A percentile compares a stretch with the other conserved stretches of the same genome.
These are phyloP conservation scores for Plasmodium adleri DNA, from an alignment of 169 alveolate species.

Conservation along the genomic window DNA sequence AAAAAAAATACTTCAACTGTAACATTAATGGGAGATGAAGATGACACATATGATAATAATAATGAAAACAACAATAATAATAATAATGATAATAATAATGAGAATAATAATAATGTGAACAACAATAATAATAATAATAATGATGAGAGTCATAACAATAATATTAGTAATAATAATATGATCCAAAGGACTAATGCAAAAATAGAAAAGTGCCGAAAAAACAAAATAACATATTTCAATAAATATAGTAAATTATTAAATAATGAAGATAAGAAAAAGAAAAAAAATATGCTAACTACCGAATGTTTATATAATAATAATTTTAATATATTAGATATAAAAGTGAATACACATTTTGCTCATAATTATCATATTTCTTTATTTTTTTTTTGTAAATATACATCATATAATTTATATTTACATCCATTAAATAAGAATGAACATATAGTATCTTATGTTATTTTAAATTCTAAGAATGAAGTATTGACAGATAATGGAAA, in stretches of 20 bases:
- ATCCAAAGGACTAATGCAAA: background rate
- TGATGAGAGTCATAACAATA: too few species aligned
- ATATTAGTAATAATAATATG: too few species aligned
- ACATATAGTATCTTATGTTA: slow-evolving; percentile 52
- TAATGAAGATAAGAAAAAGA: slow-evolving; percentile 18
- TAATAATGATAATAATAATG: background rate
- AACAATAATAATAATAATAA: background rate
- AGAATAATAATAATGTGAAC: background rate
- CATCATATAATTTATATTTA: slow-evolving; percentile 59
- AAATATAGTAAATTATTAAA: background rate
- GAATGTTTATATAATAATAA: slow-evolving; percentile 35
- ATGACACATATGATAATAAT: background rate
- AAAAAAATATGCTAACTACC: slow-evolving; percentile 26
- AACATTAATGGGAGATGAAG: background rate
- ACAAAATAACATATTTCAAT: background rate
- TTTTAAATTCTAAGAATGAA: slow-evolving; percentile 42
- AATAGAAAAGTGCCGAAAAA: background rate
- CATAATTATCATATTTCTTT: slow-evolving; percentile 62
- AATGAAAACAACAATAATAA: background rate
- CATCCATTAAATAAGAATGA: slow-evolving; percentile 70
- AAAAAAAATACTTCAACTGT: background rate
- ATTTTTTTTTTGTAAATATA: slow-evolving; percentile 65
- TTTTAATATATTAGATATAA: slow-evolving; percentile 41
- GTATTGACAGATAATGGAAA: slow-evolving; percentile 59
- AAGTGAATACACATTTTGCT: slow-evolving; percentile 64